A percentile compares a stretch with the other conserved stretches of the same genome.
These are phyloP conservation scores for Talaromyces sp. DNA, from an alignment of 2,329 filamentous ascomycete genomes.

Conservation along the genomic window DNA sequence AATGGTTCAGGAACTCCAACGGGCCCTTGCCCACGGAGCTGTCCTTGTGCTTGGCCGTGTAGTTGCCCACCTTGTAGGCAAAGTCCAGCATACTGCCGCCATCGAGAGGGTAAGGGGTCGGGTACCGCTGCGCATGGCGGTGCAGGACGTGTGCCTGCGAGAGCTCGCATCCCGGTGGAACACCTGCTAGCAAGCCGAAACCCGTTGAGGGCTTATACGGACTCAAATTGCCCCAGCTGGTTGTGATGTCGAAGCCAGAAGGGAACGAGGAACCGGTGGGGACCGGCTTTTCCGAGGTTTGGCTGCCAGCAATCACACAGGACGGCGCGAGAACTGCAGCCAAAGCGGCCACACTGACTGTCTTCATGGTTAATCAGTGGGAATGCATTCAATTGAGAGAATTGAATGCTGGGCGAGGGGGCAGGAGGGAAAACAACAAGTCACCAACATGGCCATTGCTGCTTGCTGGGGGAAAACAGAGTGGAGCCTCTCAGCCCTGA, in stretches of 20 bases:
- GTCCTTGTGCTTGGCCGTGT: constrained; percentile 30
- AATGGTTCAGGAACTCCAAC: constrained; percentile 48
- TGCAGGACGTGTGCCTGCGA: constrained; percentile 51
- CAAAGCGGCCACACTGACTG: background rate
- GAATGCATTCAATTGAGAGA: background rate
- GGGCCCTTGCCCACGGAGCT: constrained; percentile 39
- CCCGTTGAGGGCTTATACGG: constrained; percentile 21
- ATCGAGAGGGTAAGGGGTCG: constrained; percentile 42
- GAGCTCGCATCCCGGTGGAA: constrained; percentile 52
- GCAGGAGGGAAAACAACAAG: background rate
- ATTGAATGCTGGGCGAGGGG: background rate
- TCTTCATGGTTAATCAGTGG: background rate
- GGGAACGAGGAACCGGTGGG: constrained; percentile 21
- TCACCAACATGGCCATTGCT: no score
- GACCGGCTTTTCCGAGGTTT: background rate
- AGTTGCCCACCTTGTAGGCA: constrained; percentile 44
- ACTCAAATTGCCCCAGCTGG: constrained; percentile 25
- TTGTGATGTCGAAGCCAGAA: constrained; percentile 26
- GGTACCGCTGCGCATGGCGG: constrained; percentile 51
- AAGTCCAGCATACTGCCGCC: constrained; percentile 46
- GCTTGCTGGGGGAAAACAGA: background rate
- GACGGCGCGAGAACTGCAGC: background rate
- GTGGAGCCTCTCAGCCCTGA: background rate
- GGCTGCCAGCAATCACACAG: background rate
- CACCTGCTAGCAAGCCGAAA: constrained; percentile 31